phyloP scores from a whole-genome alignment of 2,329 filamentous ascomycete genomes.

The Tolypocladium cylindrosporum region DNA sequence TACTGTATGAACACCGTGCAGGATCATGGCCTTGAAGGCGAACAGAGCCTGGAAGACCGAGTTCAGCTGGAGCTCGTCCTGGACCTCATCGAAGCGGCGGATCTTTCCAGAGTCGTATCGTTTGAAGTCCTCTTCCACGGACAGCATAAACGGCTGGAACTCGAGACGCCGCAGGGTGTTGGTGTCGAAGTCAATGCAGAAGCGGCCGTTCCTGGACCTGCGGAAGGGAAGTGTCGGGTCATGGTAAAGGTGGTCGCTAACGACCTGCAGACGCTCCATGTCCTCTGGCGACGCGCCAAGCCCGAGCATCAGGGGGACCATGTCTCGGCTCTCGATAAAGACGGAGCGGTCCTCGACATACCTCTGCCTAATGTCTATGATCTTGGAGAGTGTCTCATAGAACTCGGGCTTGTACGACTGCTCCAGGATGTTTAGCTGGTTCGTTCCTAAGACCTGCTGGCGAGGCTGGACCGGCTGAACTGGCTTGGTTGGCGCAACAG shows the following conservation, averaged over 20 bases:
- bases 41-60: slow-evolving; percentile 18
- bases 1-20: slow-evolving; percentile 12
- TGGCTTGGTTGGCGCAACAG: not conserved
- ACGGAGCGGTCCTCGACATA: slow-evolving; percentile 14
- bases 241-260: slow-evolving; percentile 12
- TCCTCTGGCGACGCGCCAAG: slow-evolving; percentile 16
- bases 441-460: slow-evolving; percentile 1
- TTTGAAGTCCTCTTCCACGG: slow-evolving; percentile 18
- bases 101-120: slow-evolving; percentile 18
- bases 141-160: slow-evolving; percentile 17
- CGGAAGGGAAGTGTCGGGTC: slow-evolving; percentile 19
- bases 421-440: slow-evolving; percentile 12
- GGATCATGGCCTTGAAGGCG: slow-evolving; percentile 17
- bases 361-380: slow-evolving; percentile 13
- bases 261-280: slow-evolving; percentile 8
- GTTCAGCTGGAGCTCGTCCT: slow-evolving; percentile 19
- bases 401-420: slow-evolving; percentile 12
- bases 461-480: not conserved
- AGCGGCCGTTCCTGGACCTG: slow-evolving; percentile 13
- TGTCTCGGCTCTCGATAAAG: slow-evolving; percentile 13
- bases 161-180: slow-evolving; percentile 15
- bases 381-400: slow-evolving; percentile 14
- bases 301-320: slow-evolving; percentile 12
- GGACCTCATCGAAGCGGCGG: slow-evolving; percentile 17
- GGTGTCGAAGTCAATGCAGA: slow-evolving; percentile 15